Base-by-base conservation (phyloP, 2,329 filamentous ascomycete species). In the Fusarium tricinctum region DNA sequence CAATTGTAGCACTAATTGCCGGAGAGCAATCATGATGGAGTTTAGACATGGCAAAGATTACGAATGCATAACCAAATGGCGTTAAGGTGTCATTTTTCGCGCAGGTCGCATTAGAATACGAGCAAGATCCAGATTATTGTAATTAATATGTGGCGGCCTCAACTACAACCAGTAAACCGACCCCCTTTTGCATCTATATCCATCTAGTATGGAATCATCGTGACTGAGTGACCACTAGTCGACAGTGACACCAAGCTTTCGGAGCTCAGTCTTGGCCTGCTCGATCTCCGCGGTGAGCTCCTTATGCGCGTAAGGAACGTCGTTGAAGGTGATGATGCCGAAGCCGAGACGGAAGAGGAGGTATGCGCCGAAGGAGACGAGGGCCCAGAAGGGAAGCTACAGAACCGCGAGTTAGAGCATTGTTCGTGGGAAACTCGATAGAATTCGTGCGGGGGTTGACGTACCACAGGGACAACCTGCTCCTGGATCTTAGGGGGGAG, bases 271-370 rank as follows among this genome's bases (percentile, higher is more conserved):
- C 83, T 91, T 91, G 68, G 93, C 93, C 79, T 89, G 73, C 67
- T 93, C 86, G 76, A 97, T 96, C 82, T 98, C 92, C 74, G 83
- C 84, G 86, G 96, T 93, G 74, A 99, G 84, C 82, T 97, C 94
- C 78, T 90, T 88, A 81, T 98, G 92, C 52, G 96, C 96, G 66
- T 93, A 88, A 55, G 95, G 94, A 48, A 97, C 93, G 81, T 98
- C 94, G 84, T 97, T 96, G 87, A 99, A 99, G 58, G 93, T 97
- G 78, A 97, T 86, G 74, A 99, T 92, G 69, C 96, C 96, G 84
- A 89, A 92, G 75, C 96, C 96, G 66, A 99, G 91, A 74, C 93
- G 93, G 83, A 91, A 93, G 69, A 99, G 91, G 20, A 99, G 90
- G 81, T 94, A 94, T 67, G 94, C 92, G 80, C 94, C 96, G 77